These are phyloP conservation scores for Geranium brycei DNA, from an alignment of 345 rosid genomes.

Conservation along the genomic window DNA sequence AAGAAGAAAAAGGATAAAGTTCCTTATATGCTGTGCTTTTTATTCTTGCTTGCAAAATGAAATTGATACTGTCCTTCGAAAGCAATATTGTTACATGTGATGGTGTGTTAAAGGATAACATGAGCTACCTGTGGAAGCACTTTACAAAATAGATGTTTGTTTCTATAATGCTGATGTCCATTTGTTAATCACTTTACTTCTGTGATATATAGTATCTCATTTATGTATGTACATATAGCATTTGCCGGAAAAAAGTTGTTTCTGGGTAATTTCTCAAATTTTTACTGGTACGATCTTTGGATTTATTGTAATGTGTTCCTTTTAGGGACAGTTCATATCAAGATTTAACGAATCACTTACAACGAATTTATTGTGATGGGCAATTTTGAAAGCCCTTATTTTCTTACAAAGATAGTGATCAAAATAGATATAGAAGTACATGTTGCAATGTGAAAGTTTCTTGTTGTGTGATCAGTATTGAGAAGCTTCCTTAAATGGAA, in stretches of 20 bases:
- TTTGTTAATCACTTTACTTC: not conserved
- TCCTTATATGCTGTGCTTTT: not conserved
- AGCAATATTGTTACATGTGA: not conserved
- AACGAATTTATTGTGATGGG: not conserved
- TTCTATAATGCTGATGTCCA: no score
- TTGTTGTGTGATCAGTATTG: no score
- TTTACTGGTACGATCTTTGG: no score
- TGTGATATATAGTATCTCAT: no score
- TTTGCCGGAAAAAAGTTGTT: no score
- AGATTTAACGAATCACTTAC: not conserved
- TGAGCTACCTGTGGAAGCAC: no score
- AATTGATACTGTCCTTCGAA: not conserved
- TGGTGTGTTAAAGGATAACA: not conserved
- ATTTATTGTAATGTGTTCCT: not conserved
- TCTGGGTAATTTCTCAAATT: no score
- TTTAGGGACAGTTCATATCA: not conserved
- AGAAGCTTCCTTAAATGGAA: constrained; percentile 6
- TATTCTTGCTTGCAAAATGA: not conserved
- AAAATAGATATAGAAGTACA: not conserved
- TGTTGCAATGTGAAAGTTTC: not conserved
- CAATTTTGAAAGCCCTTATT: not conserved
- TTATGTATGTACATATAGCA: no score
- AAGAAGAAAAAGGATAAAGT: no score
- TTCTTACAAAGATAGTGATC: not conserved
- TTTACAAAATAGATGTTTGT: not conserved